Evolutionary conservation across 2,329 filamentous ascomycete genomes (phyloP).

Genomic region (Colletotrichum phormii): DNA sequence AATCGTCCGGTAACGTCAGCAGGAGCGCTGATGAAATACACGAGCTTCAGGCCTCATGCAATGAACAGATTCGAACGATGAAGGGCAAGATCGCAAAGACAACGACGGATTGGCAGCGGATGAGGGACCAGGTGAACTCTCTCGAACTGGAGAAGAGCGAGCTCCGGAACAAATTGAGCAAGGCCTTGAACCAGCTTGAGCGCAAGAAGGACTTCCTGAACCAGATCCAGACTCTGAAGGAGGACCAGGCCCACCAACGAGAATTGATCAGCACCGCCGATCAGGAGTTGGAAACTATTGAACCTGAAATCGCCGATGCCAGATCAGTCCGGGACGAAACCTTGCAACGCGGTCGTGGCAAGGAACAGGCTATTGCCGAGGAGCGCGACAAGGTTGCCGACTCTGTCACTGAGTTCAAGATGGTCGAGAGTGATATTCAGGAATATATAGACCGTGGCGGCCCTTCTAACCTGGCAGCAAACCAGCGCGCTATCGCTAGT

Average conservation of each 20-base stretch:
- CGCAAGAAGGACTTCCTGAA: slow-evolving; percentile 78
- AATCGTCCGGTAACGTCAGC: slow-evolving; percentile 74
- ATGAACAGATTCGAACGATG: slow-evolving; percentile 73
- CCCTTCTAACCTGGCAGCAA: slow-evolving; percentile 74
- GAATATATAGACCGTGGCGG: slow-evolving; percentile 84
- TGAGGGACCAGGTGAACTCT: slow-evolving; percentile 73
- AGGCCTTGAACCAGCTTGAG: slow-evolving; percentile 79
- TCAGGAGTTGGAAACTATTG: slow-evolving; percentile 77
- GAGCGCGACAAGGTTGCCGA: slow-evolving; percentile 78
- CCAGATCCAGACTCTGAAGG: slow-evolving; percentile 80
- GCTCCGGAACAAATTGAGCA: slow-evolving; percentile 77
- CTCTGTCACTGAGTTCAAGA: slow-evolving; percentile 80
- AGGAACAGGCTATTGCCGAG: slow-evolving; percentile 78
- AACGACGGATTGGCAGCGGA: slow-evolving; percentile 76
- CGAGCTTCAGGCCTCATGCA: slow-evolving; percentile 74
- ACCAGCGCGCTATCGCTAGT: slow-evolving; percentile 74
- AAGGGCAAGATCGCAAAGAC: slow-evolving; percentile 76
- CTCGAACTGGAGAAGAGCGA: slow-evolving; percentile 85
- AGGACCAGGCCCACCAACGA: slow-evolving; percentile 75
- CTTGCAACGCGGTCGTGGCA: slow-evolving; percentile 75
- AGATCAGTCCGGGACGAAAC: slow-evolving; percentile 83
- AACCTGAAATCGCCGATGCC: slow-evolving; percentile 80
- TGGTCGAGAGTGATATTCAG: slow-evolving; percentile 81
- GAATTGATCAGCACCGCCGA: slow-evolving; percentile 78
- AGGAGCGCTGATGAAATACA: slow-evolving; percentile 88